phyloP scores from a whole-genome alignment of 805 yeast species.

The Geotrichum ghanense region DNA sequence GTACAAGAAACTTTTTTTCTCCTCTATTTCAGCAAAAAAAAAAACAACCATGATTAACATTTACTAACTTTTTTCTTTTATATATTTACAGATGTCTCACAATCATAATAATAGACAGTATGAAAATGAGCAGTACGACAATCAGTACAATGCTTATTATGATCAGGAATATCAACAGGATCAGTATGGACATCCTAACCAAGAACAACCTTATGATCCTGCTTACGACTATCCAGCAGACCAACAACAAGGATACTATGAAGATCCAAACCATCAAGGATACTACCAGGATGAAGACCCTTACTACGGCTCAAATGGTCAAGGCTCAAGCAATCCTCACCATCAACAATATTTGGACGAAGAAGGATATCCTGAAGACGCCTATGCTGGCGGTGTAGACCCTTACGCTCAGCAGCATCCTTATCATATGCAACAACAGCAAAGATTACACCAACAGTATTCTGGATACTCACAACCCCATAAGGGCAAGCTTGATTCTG shows the following conservation, averaged over 20 bases:
- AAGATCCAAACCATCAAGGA: conserved; percentile 29
- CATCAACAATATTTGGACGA: conserved; percentile 26
- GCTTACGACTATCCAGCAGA: conserved; percentile 10
- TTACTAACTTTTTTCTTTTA: too few species aligned
- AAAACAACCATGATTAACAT: too few species aligned
- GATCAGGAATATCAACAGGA: conserved; percentile 14
- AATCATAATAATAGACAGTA: conserved; percentile 6
- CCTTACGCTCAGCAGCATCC: conserved; percentile 32
- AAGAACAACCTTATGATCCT: conserved; percentile 17
- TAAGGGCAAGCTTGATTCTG: conserved; percentile 18
- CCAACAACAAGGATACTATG: conserved; percentile 18
- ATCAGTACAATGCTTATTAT: conserved; percentile 11
- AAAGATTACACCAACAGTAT: conserved; percentile 21
- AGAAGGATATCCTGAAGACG: conserved; percentile 28
- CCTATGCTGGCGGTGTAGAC: conserved; percentile 32
- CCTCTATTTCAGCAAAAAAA: too few species aligned
- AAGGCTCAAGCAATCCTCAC: conserved; percentile 11
- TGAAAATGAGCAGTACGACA: conserved; percentile 8
- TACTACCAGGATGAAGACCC: conserved; percentile 32
- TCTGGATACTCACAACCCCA: conserved; percentile 22
- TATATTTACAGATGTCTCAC: conserved; percentile 11
- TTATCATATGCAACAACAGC: conserved; percentile 31
- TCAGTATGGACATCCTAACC: conserved; percentile 5
- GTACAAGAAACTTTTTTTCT: too few species aligned
- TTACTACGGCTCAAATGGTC: conserved; percentile 25